A percentile compares a stretch with the other conserved stretches of the same genome.
phyloP scores from a whole-genome alignment of 352 stramenopile species.

The Pythium dissimile region DNA sequence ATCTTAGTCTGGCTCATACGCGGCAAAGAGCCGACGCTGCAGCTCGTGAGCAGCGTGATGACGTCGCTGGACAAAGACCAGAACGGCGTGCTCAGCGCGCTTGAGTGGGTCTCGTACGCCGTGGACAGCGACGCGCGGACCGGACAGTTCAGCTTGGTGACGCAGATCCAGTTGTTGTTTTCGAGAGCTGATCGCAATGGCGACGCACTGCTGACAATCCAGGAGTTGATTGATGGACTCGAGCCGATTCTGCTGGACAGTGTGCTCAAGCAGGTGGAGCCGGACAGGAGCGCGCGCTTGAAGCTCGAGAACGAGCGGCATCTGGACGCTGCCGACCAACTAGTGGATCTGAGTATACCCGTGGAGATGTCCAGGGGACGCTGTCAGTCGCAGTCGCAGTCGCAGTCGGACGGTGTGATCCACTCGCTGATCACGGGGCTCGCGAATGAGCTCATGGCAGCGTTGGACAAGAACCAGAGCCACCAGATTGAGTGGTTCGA shows the following conservation, averaged over 20 bases:
- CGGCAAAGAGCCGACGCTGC: slow-evolving; percentile 46
- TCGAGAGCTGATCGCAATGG: slow-evolving; percentile 46
- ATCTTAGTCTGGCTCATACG: slow-evolving; percentile 67
- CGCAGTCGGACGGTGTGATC: slow-evolving; percentile 31
- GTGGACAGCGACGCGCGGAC: slow-evolving; percentile 45
- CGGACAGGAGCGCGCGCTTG: background rate
- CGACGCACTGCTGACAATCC: slow-evolving; percentile 47
- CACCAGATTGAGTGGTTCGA: slow-evolving; percentile 71
- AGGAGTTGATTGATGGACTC: slow-evolving; percentile 47
- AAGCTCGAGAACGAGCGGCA: slow-evolving; percentile 2
- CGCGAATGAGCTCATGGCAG: slow-evolving; percentile 53
- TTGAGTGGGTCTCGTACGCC: slow-evolving; percentile 71
- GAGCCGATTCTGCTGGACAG: slow-evolving; percentile 35
- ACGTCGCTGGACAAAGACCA: slow-evolving; percentile 53
- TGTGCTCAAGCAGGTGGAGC: slow-evolving; percentile 11
- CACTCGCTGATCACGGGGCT: slow-evolving; percentile 38
- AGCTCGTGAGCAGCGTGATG: slow-evolving; percentile 47
- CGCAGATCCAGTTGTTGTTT: slow-evolving; percentile 57
- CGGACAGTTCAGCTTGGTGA: slow-evolving; percentile 38
- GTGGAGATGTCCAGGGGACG: too few species aligned
- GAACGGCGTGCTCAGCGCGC: slow-evolving; percentile 44
- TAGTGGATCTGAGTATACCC: too few species aligned
- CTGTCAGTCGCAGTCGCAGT: too few species aligned
- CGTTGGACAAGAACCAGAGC: slow-evolving; percentile 55
- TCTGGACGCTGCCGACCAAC: background rate